Evolutionary conservation across 2,329 filamentous ascomycete genomes (phyloP).

Genomic region (Falciphora oryzae): DNA sequence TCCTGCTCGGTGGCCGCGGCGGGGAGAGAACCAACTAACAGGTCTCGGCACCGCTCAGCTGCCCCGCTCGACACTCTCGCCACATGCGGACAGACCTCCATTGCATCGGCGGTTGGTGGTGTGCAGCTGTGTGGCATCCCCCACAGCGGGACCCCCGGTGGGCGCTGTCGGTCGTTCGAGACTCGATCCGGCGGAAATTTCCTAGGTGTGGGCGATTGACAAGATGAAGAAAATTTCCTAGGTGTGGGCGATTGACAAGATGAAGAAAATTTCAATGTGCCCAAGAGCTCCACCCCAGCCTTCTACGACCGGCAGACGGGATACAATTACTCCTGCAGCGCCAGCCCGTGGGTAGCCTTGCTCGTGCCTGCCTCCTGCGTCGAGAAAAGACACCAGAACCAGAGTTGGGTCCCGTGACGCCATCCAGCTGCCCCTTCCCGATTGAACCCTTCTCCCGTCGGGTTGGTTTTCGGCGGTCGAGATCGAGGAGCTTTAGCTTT

Average conservation of each 20-base stretch:
- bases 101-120: too few species aligned
- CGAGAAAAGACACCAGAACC: too few species aligned
- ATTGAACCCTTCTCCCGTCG: background rate
- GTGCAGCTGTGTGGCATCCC: too few species aligned
- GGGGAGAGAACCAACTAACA: background rate
- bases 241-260: too few species aligned
- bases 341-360: too few species aligned
- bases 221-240: too few species aligned
- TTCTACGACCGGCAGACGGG: too few species aligned
- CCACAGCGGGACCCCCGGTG: background rate
- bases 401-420: background rate
- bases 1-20: too few species aligned
- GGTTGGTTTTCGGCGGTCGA: too few species aligned
- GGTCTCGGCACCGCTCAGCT: background rate
- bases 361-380: too few species aligned
- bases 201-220: too few species aligned
- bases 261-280: background rate
- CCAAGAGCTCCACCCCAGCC: too few species aligned
- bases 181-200: background rate
- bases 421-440: background rate
- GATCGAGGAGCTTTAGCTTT: background rate
- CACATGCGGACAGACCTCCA: background rate
- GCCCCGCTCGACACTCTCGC: background rate
- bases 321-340: background rate
- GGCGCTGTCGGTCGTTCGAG: background rate